Evolutionary conservation across 305 asterid species (phyloP).

Genomic region (Fraxinus velutina): DNA sequence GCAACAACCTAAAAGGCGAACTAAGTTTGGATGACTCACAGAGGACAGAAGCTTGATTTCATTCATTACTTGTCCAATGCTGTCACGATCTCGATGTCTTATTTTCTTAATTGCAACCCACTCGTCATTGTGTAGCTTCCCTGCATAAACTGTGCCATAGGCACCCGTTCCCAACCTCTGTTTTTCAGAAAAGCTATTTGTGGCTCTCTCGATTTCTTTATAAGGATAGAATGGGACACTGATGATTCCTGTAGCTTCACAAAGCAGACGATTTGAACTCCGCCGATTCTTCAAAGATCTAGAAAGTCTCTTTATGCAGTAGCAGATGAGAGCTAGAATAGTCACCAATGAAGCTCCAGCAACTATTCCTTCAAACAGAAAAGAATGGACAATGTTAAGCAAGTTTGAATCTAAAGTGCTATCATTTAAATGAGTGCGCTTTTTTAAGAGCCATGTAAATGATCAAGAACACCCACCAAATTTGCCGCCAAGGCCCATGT

Average conservation of each 20-base stretch:
- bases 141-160: conserved; percentile 87
- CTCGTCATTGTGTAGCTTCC: conserved; percentile 68
- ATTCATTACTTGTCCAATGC: conserved; percentile 81
- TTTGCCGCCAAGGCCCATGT: not conserved
- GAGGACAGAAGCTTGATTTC: conserved; percentile 93
- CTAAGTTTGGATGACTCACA: conserved; percentile 82
- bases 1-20: conserved; percentile 90
- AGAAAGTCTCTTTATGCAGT: conserved; percentile 49
- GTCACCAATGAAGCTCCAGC: conserved; percentile 60
- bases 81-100: conserved; percentile 60
- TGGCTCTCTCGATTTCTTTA: conserved; percentile 80
- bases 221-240: conserved; percentile 60
- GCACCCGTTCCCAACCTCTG: conserved; percentile 92
- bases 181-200: conserved; percentile 67
- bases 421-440: not conserved
- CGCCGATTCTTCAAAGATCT: conserved; percentile 36
- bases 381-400: not conserved
- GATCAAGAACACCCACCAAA: not conserved
- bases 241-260: conserved; percentile 68
- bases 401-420: not conserved
- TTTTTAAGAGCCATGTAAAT: not conserved
- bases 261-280: conserved; percentile 61
- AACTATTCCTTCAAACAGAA: conserved; percentile 42
- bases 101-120: conserved; percentile 80
- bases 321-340: conserved; percentile 35